Conservation (phyloP, 495 filamentous ascomycete species). For the Daldinia loculata region DNA sequence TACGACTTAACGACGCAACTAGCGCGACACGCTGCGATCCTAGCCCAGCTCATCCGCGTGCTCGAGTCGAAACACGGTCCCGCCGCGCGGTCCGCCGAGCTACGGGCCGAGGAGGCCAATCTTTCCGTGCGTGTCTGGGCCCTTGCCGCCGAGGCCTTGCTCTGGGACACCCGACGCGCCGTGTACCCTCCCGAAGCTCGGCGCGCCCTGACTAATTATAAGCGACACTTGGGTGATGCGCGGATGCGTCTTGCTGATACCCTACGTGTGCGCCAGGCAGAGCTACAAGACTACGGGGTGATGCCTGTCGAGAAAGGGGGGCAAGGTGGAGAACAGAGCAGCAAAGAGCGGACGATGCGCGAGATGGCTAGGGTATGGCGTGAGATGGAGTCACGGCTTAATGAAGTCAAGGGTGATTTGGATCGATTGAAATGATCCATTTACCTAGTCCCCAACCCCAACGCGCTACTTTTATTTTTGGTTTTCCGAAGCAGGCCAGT, state of each 20-base stretch:
- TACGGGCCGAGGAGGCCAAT: slow-evolving; percentile 63
- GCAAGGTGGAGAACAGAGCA: slow-evolving; percentile 26
- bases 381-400: slow-evolving; percentile 61
- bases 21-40: slow-evolving; percentile 36
- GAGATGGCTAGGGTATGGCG: slow-evolving; percentile 71
- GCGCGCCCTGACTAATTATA: slow-evolving; percentile 66
- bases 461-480: not conserved
- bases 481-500: not conserved
- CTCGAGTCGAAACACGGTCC: slow-evolving; percentile 69
- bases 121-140: slow-evolving; percentile 62
- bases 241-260: slow-evolving; percentile 58
- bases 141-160: slow-evolving; percentile 46
- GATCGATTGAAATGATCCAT: slow-evolving; percentile 54
- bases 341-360: slow-evolving; percentile 58
- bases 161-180: slow-evolving; percentile 43
- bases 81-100: slow-evolving; percentile 67
- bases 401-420: slow-evolving; percentile 66
- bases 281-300: slow-evolving; percentile 65
- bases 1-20: slow-evolving; percentile 46
- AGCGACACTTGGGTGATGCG: slow-evolving; percentile 61
- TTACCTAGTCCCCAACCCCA: slow-evolving; percentile 4
- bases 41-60: slow-evolving; percentile 48
- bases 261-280: slow-evolving; percentile 53
- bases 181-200: slow-evolving; percentile 67
- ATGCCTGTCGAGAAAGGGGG: slow-evolving; percentile 39